These are phyloP conservation scores for Diplosphaera chodatii DNA, from an alignment of 139 green algal genomes.

Conservation along the genomic window DNA sequence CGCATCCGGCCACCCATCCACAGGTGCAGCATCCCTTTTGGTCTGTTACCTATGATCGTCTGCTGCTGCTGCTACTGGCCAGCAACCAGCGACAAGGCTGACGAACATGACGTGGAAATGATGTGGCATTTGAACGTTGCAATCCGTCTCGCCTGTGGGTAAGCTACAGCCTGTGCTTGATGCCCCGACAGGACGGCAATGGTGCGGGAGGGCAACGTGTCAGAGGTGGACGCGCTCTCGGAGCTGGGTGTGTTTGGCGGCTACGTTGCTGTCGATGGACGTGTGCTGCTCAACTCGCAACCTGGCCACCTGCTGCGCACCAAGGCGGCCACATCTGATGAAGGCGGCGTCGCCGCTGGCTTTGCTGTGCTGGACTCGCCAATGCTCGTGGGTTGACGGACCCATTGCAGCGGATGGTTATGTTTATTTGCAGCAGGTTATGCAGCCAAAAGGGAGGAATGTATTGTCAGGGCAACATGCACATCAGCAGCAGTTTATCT, in stretches of 20 bases:
- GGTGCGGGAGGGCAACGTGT: constrained; percentile 57
- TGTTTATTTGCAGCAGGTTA: no score
- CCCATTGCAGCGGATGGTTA: constrained; percentile 15
- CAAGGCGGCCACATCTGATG: constrained; percentile 81
- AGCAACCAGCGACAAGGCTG: no score
- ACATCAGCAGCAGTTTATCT: no score
- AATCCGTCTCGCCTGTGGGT: no score
- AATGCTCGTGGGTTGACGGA: constrained; percentile 7
- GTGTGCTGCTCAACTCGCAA: constrained; percentile 72
- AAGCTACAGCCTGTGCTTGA: no score
- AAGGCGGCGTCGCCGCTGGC: constrained; percentile 91
- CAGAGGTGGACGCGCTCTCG: constrained; percentile 67
- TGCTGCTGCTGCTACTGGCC: no score
- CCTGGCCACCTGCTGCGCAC: constrained; percentile 89
- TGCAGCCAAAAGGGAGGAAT: no score
- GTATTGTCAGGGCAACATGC: no score
- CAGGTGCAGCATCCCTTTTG: constrained; percentile 22
- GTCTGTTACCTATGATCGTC: neutral
- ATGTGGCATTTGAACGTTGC: no score
- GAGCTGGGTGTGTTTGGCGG: constrained; percentile 91
- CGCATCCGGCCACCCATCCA: constrained; percentile 75
- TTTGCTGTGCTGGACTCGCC: constrained; percentile 90
- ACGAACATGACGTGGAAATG: no score
- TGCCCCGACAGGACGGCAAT: constrained; percentile 32
- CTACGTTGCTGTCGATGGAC: constrained; percentile 36